Evolutionary conservation across 192 early-diverging fungal genomes (phyloP).

Genomic region (Phlyctochytrium arcticum): DNA sequence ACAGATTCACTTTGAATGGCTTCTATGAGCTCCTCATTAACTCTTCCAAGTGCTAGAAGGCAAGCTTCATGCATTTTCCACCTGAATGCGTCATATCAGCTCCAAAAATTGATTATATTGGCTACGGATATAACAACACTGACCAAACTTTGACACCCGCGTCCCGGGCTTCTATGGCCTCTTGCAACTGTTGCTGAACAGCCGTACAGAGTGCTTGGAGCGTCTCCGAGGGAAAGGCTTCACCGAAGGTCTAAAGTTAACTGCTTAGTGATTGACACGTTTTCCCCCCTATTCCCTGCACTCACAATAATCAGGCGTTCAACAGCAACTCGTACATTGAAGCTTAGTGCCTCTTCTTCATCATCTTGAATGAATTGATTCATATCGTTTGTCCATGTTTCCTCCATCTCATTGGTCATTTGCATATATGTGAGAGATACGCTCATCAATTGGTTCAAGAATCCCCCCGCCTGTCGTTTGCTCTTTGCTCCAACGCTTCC

Average conservation of each 20-base stretch:
- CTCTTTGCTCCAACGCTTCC: too few species aligned
- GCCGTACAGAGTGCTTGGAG: conserved; percentile 44
- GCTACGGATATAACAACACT: background rate
- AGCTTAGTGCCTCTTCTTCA: conserved; percentile 82
- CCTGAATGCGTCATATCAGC: conserved; percentile 38
- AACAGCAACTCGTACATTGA: conserved; percentile 80
- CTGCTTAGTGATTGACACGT: too few species aligned
- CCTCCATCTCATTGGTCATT: conserved; percentile 72
- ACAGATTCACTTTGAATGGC: conserved; percentile 36
- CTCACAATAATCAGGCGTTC: conserved; percentile 66
- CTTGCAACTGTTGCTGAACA: conserved; percentile 6
- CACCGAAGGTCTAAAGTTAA: conserved; percentile 47
- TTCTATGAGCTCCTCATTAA: conserved; percentile 56
- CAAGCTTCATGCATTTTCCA: conserved; percentile 87
- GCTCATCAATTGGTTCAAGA: conserved; percentile 14
- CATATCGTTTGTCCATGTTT: conserved; percentile 79
- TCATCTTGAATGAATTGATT: conserved; percentile 89
- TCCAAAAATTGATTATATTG: background rate
- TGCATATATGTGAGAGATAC: conserved; percentile 67
- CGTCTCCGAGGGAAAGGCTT: conserved; percentile 49
- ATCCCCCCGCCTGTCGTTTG: background rate
- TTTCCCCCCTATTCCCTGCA: background rate
- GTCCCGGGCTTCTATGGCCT: background rate
- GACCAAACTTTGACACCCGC: conserved; percentile 13
- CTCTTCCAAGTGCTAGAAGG: conserved; percentile 70